phyloP scores from a whole-genome alignment of 1,284 basidiomycete genomes.

The Clitocybe nebularis region DNA sequence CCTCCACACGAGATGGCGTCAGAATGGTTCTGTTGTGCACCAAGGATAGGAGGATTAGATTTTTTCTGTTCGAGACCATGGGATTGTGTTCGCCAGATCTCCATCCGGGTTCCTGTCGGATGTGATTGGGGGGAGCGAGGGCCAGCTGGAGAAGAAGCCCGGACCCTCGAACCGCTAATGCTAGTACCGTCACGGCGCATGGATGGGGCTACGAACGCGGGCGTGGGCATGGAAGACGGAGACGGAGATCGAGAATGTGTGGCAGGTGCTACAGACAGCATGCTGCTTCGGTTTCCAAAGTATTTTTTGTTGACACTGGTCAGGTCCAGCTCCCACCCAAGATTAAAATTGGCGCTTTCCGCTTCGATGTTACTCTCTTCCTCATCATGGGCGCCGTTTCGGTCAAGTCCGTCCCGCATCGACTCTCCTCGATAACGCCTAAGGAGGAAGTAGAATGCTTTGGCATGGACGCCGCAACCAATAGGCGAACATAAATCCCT shows the following conservation, averaged over 20 bases:
- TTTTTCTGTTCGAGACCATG: conserved; percentile 11
- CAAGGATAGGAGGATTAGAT: no score
- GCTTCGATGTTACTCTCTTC: conserved; percentile 11
- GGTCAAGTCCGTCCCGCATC: conserved; percentile 53
- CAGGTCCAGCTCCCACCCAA: conserved; percentile 33
- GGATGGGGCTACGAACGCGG: conserved; percentile 25
- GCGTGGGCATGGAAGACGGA: conserved; percentile 16
- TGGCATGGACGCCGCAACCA: conserved; percentile 75
- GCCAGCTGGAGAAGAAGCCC: conserved; percentile 47
- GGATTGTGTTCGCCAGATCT: conserved; percentile 14
- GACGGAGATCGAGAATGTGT: conserved; percentile 19
- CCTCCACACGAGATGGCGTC: conserved; percentile 19
- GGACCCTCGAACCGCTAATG: conserved; percentile 32
- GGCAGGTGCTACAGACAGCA: conserved; percentile 19
- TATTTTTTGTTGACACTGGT: conserved; percentile 24
- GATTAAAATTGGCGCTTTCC: conserved; percentile 26
- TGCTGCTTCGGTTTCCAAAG: conserved; percentile 19
- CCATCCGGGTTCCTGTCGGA: conserved; percentile 13
- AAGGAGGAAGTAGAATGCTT: conserved; percentile 91
- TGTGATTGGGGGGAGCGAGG: conserved; percentile 26
- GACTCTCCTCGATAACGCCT: conserved; percentile 76
- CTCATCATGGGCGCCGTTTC: conserved; percentile 4
- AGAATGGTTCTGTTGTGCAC: conserved; percentile 15
- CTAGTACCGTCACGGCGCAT: conserved; percentile 20
- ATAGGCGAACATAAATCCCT: conserved; percentile 61